phyloP scores from a whole-genome alignment of 2,329 filamentous ascomycete species.

The Paracamarosporium sp. region DNA sequence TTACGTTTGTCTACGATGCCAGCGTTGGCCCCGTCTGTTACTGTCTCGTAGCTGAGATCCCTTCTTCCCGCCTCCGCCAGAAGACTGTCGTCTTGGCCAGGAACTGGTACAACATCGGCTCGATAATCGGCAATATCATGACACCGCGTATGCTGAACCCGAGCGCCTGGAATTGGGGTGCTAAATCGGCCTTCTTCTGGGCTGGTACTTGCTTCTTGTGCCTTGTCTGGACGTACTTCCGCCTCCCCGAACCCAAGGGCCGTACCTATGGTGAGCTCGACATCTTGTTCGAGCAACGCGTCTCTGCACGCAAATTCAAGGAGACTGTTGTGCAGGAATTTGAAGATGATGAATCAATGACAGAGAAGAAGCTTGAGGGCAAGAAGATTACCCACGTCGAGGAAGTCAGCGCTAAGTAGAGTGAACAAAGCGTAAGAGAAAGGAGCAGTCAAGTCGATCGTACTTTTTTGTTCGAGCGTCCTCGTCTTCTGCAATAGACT shows the following conservation, averaged over 20 bases:
- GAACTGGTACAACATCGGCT: constrained; percentile 77
- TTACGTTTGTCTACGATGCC: constrained; percentile 77
- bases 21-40: constrained; percentile 90
- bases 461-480: too few relatives aligned
- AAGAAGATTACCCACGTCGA: constrained; percentile 35
- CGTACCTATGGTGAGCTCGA: constrained; percentile 87
- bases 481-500: not conserved
- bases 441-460: not conserved
- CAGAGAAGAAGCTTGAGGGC: constrained; percentile 23
- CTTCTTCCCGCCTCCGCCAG: constrained; percentile 82
- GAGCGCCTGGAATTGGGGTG: constrained; percentile 67
- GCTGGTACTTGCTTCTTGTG: constrained; percentile 79
- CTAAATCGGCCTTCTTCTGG: constrained; percentile 89
- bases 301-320: constrained; percentile 40
- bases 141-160: constrained; percentile 46
- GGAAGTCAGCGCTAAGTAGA: constrained; percentile 25
- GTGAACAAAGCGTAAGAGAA: not conserved
- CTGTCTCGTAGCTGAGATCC: constrained; percentile 84
- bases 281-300: constrained; percentile 72
- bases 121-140: constrained; percentile 71
- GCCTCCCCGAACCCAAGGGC: constrained; percentile 78
- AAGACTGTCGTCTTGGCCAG: constrained; percentile 89
- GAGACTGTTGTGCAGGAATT: constrained; percentile 34
- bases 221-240: constrained; percentile 80
- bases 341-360: constrained; percentile 20